phyloP scores from a whole-genome alignment of 1,284 basidiomycete genomes.

The Golubevia sp. region DNA sequence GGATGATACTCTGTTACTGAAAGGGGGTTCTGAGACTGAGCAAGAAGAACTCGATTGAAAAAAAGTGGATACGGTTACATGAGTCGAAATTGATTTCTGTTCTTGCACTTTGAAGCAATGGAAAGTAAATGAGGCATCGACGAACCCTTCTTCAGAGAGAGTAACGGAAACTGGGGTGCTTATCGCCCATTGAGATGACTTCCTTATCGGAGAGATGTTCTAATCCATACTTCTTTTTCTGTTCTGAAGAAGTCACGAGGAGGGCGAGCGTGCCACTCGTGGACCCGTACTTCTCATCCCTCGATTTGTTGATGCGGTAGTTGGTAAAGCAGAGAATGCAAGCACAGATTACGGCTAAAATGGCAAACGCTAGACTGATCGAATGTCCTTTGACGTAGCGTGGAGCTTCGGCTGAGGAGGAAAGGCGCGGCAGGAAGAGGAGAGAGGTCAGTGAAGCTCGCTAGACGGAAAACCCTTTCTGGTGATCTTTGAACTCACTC shows the following conservation, averaged over 20 bases:
- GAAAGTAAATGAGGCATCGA: too few relatives aligned
- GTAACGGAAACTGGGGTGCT: slow-evolving; percentile 19
- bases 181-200: slow-evolving; percentile 64
- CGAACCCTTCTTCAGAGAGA: too few relatives aligned
- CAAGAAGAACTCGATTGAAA: too few relatives aligned
- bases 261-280: background rate
- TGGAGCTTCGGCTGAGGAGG: slow-evolving; percentile 29
- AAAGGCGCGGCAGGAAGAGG: too few relatives aligned
- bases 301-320: slow-evolving; percentile 19
- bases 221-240: slow-evolving; percentile 61
- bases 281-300: slow-evolving; percentile 27
- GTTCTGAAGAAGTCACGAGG: slow-evolving; percentile 28
- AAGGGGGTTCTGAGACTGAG: too few relatives aligned
- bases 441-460: too few relatives aligned
- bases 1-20: too few relatives aligned
- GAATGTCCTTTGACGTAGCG: slow-evolving; percentile 33
- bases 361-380: slow-evolving; percentile 38
- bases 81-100: too few relatives aligned
- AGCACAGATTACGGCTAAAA: slow-evolving; percentile 34
- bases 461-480: too few relatives aligned
- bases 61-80: too few relatives aligned
- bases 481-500: too few relatives aligned
- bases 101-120: too few relatives aligned
- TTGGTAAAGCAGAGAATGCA: slow-evolving; percentile 27
- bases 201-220: slow-evolving; percentile 61